Evolutionary conservation across 1,284 basidiomycete species (phyloP).

Genomic region (Coriolopsis trogii): DNA sequence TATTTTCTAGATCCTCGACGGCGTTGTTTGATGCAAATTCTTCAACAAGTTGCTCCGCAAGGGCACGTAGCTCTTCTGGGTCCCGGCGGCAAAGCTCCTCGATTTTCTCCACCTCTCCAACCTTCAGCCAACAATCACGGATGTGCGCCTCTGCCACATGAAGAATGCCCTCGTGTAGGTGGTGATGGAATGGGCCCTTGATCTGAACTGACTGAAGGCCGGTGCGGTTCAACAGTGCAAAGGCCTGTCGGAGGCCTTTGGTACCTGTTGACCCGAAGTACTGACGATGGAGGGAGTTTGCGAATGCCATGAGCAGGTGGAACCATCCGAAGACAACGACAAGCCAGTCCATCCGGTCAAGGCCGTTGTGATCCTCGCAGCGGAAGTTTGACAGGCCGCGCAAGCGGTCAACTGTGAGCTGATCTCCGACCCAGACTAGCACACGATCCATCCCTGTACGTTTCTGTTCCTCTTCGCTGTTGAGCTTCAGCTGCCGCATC

Average conservation of each 20-base stretch:
- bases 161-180: slow-evolving; percentile 21
- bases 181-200: slow-evolving; percentile 24
- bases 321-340: slow-evolving; percentile 38
- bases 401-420: slow-evolving; percentile 25
- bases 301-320: slow-evolving; percentile 38
- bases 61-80: slow-evolving; percentile 1
- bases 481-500: slow-evolving; percentile 14
- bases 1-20: too few relatives aligned
- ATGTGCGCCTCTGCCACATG: slow-evolving; percentile 22
- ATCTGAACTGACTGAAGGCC: slow-evolving; percentile 15
- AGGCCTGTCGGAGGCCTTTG: slow-evolving; percentile 18
- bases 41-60: slow-evolving; percentile 20
- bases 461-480: neutral
- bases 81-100: neutral
- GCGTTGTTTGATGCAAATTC: slow-evolving; percentile 30
- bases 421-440: slow-evolving; percentile 26
- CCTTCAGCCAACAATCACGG: slow-evolving; percentile 8
- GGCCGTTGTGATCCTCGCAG: slow-evolving; percentile 37
- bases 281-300: slow-evolving; percentile 26
- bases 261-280: slow-evolving; percentile 22
- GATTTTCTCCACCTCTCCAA: slow-evolving; percentile 1
- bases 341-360: slow-evolving; percentile 37
- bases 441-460: neutral
- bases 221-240: slow-evolving; percentile 20
- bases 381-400: slow-evolving; percentile 27